Evolutionary conservation across 108 stramenopile species (phyloP).

Genomic region (Nannochloropsis salina): DNA sequence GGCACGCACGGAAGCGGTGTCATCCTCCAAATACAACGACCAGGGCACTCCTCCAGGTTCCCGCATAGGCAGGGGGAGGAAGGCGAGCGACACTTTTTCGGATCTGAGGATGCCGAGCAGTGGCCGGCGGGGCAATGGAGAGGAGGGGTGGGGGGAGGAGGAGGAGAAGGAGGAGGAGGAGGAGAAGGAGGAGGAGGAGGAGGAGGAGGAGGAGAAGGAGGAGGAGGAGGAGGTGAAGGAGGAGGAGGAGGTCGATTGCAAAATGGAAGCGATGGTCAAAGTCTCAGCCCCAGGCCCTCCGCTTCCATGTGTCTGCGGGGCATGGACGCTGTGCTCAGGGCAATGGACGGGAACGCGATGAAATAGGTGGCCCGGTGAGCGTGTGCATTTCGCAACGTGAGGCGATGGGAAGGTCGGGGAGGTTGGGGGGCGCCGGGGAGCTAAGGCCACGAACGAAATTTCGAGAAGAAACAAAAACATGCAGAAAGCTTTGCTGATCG

Average conservation of each 20-base stretch:
- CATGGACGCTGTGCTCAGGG: background rate
- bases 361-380: background rate
- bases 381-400: background rate
- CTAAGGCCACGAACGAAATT: background rate
- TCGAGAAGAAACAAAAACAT: no score
- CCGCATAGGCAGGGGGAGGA: background rate
- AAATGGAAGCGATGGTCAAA: background rate
- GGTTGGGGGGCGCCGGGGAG: background rate
- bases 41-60: background rate
- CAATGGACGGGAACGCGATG: background rate
- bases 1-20: background rate
- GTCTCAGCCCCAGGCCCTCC: background rate
- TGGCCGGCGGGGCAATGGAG: background rate
- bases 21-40: slow-evolving; percentile 6
- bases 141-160: background rate
- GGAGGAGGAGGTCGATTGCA: slow-evolving; percentile 12
- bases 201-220: background rate
- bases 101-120: background rate
- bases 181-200: no score
- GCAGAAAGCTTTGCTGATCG: no score
- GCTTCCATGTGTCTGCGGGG: no score
- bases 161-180: background rate
- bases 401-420: background rate
- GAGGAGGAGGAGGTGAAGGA: background rate
- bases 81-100: background rate